These are phyloP conservation scores for Sugiyamaella americana DNA, from an alignment of 805 yeast species.

Conservation along the genomic window DNA sequence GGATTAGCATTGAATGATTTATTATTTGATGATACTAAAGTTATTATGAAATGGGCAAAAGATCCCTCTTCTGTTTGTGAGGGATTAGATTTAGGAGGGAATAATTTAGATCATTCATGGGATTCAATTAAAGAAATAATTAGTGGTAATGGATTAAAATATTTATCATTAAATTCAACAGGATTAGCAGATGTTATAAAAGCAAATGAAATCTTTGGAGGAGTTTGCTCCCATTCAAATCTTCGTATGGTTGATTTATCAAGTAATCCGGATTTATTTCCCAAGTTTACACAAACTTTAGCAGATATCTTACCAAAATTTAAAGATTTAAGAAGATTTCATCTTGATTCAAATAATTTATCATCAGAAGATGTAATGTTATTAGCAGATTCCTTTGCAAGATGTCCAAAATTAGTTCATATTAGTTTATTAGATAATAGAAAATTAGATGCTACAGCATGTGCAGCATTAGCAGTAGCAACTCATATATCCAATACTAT, in stretches of 20 bases:
- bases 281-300: conserved; percentile 50
- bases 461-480: conserved; percentile 62
- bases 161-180: conserved; percentile 62
- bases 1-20: conserved; percentile 77
- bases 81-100: conserved; percentile 82
- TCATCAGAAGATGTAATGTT: conserved; percentile 49
- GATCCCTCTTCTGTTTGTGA: conserved; percentile 39
- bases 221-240: conserved; percentile 42
- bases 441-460: conserved; percentile 50
- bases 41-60: conserved; percentile 54
- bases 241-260: conserved; percentile 73
- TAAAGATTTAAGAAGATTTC: conserved; percentile 56
- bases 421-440: conserved; percentile 63
- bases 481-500: conserved; percentile 62
- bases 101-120: conserved; percentile 43
- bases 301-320: conserved; percentile 64
- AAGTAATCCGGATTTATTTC: conserved; percentile 61
- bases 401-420: conserved; percentile 59
- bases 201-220: conserved; percentile 43
- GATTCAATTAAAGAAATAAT: conserved; percentile 16
- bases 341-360: conserved; percentile 63
- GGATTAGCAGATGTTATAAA: conserved; percentile 40
- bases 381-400: conserved; percentile 62
- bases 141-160: conserved; percentile 32
- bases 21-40: conserved; percentile 49